Conservation (phyloP, 495 filamentous ascomycete genomes). For the Aspergillus conjunctus region DNA sequence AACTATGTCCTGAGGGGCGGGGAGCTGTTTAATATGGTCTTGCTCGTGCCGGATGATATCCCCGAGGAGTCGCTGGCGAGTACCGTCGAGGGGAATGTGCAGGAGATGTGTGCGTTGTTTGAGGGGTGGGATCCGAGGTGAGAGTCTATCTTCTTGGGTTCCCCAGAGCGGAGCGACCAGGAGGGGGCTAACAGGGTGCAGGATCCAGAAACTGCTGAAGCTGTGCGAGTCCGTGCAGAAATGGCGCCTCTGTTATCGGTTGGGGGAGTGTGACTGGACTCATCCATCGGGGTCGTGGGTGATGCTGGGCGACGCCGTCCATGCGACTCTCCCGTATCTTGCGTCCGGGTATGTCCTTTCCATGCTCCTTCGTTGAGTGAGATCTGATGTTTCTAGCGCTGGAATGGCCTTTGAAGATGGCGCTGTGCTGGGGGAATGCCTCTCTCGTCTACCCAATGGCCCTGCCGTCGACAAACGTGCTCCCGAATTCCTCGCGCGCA, state of each 20-base stretch:
- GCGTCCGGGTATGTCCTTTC: slow-evolving; percentile 39
- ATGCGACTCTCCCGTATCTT: slow-evolving; percentile 65
- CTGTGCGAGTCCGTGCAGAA: slow-evolving; percentile 58
- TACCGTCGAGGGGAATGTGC: slow-evolving; percentile 56
- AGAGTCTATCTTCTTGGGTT: slow-evolving; percentile 13
- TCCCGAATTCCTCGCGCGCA: slow-evolving; percentile 29
- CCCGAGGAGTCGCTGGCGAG: slow-evolving; percentile 50
- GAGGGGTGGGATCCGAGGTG: slow-evolving; percentile 60
- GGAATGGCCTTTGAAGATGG: slow-evolving; percentile 53
- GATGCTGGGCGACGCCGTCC: slow-evolving; percentile 64
- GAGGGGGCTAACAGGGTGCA: neutral
- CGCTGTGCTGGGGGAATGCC: slow-evolving; percentile 52
- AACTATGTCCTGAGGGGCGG: slow-evolving; percentile 64
- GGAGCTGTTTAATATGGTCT: slow-evolving; percentile 66
- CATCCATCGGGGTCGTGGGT: slow-evolving; percentile 56
- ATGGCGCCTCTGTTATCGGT: slow-evolving; percentile 64
- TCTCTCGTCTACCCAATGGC: slow-evolving; percentile 38
- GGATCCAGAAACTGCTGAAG: slow-evolving; percentile 39
- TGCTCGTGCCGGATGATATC: slow-evolving; percentile 70
- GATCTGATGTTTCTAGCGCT: slow-evolving; percentile 32
- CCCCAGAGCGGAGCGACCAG: neutral
- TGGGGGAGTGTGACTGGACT: slow-evolving; percentile 56
- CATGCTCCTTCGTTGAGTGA: neutral
- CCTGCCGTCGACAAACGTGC: slow-evolving; percentile 30
- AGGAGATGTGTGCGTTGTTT: slow-evolving; percentile 67